Evolutionary conservation across 2,329 filamentous ascomycete species (phyloP).

Genomic region (Fusarium pilosicola): DNA sequence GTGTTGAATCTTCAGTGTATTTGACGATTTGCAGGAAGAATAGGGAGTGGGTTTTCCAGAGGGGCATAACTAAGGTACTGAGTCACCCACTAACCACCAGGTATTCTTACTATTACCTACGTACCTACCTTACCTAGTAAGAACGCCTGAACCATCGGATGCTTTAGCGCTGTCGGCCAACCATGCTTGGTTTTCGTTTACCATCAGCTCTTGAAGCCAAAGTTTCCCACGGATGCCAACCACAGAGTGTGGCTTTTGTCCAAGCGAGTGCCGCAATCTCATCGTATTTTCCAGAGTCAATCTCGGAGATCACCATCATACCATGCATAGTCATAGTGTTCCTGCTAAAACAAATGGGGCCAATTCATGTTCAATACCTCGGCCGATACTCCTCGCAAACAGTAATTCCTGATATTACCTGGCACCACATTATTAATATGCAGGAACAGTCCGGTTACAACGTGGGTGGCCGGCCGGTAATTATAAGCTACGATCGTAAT

Average conservation of each 20-base stretch:
- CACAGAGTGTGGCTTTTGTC: slow-evolving; percentile 36
- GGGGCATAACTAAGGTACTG: slow-evolving; percentile 7
- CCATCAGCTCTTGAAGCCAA: slow-evolving; percentile 20
- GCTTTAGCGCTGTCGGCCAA: slow-evolving; percentile 38
- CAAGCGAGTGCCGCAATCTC: slow-evolving; percentile 25
- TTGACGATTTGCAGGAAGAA: slow-evolving; percentile 14
- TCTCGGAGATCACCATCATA: slow-evolving; percentile 32
- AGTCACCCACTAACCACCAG: too few species aligned
- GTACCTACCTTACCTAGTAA: slow-evolving; percentile 32
- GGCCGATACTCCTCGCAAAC: slow-evolving; percentile 11
- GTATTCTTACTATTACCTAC: slow-evolving; percentile 20
- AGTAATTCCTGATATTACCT: slow-evolving; percentile 29
- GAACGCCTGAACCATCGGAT: slow-evolving; percentile 26
- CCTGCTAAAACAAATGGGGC: slow-evolving; percentile 7
- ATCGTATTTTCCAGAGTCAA: slow-evolving; percentile 18
- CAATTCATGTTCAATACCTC: neutral
- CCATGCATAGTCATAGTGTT: slow-evolving; percentile 5
- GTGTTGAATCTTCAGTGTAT: slow-evolving; percentile 12
- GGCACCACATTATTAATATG: slow-evolving; percentile 24
- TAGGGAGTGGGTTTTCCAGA: slow-evolving; percentile 32
- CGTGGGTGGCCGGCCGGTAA: slow-evolving; percentile 14
- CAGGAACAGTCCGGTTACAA: slow-evolving; percentile 33
- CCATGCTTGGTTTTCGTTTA: slow-evolving; percentile 14
- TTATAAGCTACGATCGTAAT: slow-evolving; percentile 18
- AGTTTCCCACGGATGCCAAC: slow-evolving; percentile 28